phyloP scores from a whole-genome alignment of 179 eudicot species.

The Heliamphora pulchella region DNA sequence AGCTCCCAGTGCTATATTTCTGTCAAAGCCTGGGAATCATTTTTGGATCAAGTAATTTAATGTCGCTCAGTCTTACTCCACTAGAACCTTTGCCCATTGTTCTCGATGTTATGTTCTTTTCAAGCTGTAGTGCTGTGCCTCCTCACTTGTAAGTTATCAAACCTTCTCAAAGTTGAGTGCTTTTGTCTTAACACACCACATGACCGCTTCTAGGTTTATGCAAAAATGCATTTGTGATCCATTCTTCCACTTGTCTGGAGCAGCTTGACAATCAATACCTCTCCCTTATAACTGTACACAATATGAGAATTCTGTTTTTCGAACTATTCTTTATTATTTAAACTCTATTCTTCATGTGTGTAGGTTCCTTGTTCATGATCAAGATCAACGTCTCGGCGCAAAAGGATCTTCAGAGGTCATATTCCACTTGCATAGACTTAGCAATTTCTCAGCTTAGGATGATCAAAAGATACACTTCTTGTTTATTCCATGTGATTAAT shows the following conservation, averaged over 20 bases:
- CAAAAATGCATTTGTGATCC: too few relatives aligned
- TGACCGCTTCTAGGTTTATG: too few relatives aligned
- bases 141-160: too few relatives aligned
- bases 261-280: background rate
- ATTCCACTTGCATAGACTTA: constrained; percentile 9
- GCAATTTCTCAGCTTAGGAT: background rate
- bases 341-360: background rate
- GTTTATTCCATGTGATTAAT: background rate
- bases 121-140: too few relatives aligned
- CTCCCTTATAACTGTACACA: background rate
- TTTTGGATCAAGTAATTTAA: too few relatives aligned
- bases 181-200: too few relatives aligned
- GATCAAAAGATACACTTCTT: background rate
- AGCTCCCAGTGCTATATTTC: background rate
- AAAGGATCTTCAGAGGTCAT: constrained; percentile 59
- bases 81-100: too few relatives aligned
- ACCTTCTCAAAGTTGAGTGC: too few relatives aligned
- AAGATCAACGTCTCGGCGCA: constrained; percentile 54
- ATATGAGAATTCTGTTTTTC: background rate
- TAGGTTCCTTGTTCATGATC: constrained; percentile 56
- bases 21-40: too few relatives aligned
- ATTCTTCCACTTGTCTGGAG: background rate
- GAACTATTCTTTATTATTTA: background rate
- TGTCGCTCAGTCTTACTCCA: too few relatives aligned
- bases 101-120: too few relatives aligned